Base-by-base conservation (phyloP, 2,329 filamentous ascomycete genomes). In the Biscogniauxia mediterranea region DNA sequence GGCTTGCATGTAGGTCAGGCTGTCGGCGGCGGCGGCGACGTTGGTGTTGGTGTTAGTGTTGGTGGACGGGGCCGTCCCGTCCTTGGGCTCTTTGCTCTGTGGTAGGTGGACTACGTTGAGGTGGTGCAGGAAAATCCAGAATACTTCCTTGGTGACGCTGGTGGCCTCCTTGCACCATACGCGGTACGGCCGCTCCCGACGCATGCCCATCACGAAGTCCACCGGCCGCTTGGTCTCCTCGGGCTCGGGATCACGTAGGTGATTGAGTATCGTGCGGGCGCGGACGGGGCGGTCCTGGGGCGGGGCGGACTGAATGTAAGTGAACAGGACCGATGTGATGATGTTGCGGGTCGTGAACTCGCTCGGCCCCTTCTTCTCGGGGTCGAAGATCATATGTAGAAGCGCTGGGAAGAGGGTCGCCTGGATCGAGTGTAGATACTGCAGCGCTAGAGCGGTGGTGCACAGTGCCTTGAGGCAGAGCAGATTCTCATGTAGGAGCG, bases 121-220 rank as follows among this genome's bases (percentile, higher is more conserved):
- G 68, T 96, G 91, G 76, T 98, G 94, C 58, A 98, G 83, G 79
- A 98, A 99, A 73, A 98, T 98, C 94, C 94, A 99, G 74, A 99
- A 99, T 26, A 98, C 94, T 75, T 99, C 94, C 76, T 97, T 97
- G 51, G 93, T 97, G 54, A 98, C 94, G 69, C 91, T 93, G 62
- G 89, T 89, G 19, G 94, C 87, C 77, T 99, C 95, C 75, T 93
- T 95, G 77, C 89, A 92, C 94, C 94, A 99, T 2, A 96, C 85
- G 38, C 92, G 90, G 75, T 97, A 99, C 0, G 94, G 94, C 0
- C 94, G 86, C 55, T 92, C 86, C 42, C 89, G 88, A 68, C 91
- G 89, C 87, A 98, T 98, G 63, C 93, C 91, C 21, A 94, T 80
- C 54, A 98, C 93, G 73, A 98, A 98, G 2, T 88, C 88, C 7